These are phyloP conservation scores for Dinochytrium kinnereticum DNA, from an alignment of 371 early-diverging fungal species.

Conservation along the genomic window DNA sequence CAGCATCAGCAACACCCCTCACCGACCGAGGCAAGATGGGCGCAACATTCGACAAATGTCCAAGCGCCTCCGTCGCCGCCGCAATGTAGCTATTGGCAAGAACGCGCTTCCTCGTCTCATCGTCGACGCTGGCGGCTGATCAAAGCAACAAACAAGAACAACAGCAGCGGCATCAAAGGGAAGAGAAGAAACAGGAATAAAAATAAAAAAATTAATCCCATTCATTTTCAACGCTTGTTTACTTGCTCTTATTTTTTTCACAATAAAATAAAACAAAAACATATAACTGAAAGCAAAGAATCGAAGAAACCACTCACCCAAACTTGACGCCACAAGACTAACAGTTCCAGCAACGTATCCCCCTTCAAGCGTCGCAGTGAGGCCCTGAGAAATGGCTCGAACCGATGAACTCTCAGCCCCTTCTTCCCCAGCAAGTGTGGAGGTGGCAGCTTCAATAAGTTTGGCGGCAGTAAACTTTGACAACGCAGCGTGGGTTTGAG, in stretches of 20 bases:
- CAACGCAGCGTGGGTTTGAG: slow-evolving; percentile 2
- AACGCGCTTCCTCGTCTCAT: background rate
- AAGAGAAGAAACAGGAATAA: too few relatives aligned
- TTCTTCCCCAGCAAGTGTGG: slow-evolving; percentile 20
- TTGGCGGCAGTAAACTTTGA: slow-evolving; percentile 20
- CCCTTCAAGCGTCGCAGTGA: slow-evolving; percentile 38
- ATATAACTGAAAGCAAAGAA: background rate
- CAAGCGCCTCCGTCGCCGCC: slow-evolving; percentile 35
- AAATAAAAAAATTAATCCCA: too few relatives aligned
- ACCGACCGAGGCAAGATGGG: slow-evolving; percentile 30
- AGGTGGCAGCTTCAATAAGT: slow-evolving; percentile 23
- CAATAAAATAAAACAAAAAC: background rate
- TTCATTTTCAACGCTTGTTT: too few relatives aligned
- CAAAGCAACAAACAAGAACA: background rate
- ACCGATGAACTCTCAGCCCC: slow-evolving; percentile 18
- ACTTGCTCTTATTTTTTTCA: too few relatives aligned
- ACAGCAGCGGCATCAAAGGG: background rate
- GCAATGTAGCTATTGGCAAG: slow-evolving; percentile 30
- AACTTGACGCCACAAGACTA: slow-evolving; percentile 33
- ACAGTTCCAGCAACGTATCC: slow-evolving; percentile 36
- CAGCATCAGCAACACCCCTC: slow-evolving; percentile 30
- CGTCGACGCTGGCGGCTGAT: slow-evolving; percentile 14
- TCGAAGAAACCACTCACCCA: slow-evolving; percentile 22
- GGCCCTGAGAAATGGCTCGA: slow-evolving; percentile 24
- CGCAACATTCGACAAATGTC: slow-evolving; percentile 35